Conservation (phyloP, 805 yeast genomes). For the Maudiozyma pseudohumilis region DNA sequence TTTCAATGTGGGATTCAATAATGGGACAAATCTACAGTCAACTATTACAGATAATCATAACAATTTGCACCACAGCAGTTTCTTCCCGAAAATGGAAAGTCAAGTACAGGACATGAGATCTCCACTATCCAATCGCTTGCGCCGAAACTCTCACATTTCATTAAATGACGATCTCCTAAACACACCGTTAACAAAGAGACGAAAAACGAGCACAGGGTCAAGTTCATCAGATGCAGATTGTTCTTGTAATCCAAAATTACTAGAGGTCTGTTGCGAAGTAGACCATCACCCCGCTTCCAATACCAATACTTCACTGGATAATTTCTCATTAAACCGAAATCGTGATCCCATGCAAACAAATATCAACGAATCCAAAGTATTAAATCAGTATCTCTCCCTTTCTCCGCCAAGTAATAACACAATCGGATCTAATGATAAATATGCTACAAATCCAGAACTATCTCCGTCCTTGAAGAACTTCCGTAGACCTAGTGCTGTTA, state of each 20-base stretch:
- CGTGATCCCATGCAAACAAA: not conserved
- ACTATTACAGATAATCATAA: not conserved
- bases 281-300: slow-evolving; percentile 14
- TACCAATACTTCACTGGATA: not conserved
- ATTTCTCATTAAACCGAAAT: not conserved
- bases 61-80: not conserved
- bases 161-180: slow-evolving; percentile 12
- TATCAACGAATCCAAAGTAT: not conserved
- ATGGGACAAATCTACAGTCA: too few species aligned
- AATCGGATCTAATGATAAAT: not conserved
- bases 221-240: slow-evolving; percentile 5
- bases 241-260: slow-evolving; percentile 31
- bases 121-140: too few species aligned
- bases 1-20: not conserved
- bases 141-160: too few species aligned
- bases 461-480: not conserved
- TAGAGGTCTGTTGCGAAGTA: slow-evolving; percentile 35
- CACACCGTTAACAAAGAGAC: slow-evolving; percentile 9
- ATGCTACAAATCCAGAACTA: not conserved
- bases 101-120: too few species aligned
- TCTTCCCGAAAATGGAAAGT: too few species aligned
- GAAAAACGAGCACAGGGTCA: not conserved
- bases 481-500: not conserved
- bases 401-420: too few species aligned
- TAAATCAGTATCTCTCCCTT: not conserved